Base-by-base conservation (phyloP, 805 yeast species). In the Wickerhamiella sorbophila region DNA sequence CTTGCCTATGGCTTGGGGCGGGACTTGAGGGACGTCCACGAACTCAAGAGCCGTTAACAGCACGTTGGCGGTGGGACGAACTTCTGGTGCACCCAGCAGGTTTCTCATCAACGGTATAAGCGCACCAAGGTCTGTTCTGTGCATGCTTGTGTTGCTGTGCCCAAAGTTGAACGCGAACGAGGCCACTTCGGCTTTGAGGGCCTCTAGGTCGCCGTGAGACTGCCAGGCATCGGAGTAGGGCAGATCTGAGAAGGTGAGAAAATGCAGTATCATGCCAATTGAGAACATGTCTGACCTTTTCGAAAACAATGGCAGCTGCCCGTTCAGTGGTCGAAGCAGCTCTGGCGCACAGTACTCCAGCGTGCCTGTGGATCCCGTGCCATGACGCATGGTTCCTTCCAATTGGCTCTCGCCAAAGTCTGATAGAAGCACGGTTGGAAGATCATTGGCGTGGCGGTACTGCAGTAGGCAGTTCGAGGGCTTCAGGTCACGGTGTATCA, bases 321-420 rank as follows among this genome's bases (percentile, higher is more conserved):
- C 71, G 1, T 55, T 46, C 4, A 43, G 51, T 37, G 43, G 49
- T 22, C 65, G 55, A 51, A 84, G 67, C 9, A 82, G 65, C 51
- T 85, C 94, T 0, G 95, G 95, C 0, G 95, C 94, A 17, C 85
- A 77, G 52, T 76, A 86, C 53, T 85, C 95, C 5, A 85, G 53
- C 0, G 95, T 86, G 0, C 95, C 95, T 0, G 95, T 86, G 34
- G 77, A 72, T 0, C 95, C 95, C 4, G 86, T 77, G 1, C 87
- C 77, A 8, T 68, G 66, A 38, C 86, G 63, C 33, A 56, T 59
- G 19, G 70, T 74, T 12, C 88, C 85, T 41, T 78, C 77, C 48
- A 80, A 65, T 48, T 80, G 82, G 5, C 91, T 82, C 57, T 86
- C 95, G 3, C 95, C 95, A 57, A 86, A 80, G 61, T 86, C 95